Evolutionary conservation across 1,139 yeast species (phyloP).

Genomic region (Kodamaea alishanica): DNA sequence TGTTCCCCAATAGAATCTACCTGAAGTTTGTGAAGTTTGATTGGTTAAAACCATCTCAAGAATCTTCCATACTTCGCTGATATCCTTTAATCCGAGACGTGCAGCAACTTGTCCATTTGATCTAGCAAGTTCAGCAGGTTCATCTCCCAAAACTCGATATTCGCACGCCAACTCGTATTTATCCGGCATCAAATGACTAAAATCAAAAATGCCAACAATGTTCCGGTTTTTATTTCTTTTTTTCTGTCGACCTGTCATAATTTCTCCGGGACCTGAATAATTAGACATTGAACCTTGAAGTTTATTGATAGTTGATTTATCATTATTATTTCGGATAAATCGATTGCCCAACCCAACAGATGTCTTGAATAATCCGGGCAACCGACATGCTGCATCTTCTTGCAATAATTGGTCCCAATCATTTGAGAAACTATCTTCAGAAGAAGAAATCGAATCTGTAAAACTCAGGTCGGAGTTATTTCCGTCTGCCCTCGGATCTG

Average conservation of each 20-base stretch:
- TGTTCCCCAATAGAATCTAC: conserved; percentile 65
- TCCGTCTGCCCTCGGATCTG: conserved; percentile 8
- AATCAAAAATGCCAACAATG: conserved; percentile 61
- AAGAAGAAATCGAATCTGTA: conserved; percentile 21
- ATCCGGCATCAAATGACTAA: conserved; percentile 69
- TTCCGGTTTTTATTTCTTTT: conserved; percentile 37
- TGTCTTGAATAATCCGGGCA: conserved; percentile 44
- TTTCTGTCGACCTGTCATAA: conserved; percentile 10
- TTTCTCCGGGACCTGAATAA: conserved; percentile 17
- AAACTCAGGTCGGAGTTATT: conserved; percentile 7
- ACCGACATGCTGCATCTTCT: conserved; percentile 42
- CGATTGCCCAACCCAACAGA: conserved; percentile 40
- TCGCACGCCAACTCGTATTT: conserved; percentile 73
- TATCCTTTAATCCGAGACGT: conserved; percentile 55
- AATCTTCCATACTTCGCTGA: conserved; percentile 79
- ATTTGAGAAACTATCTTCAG: conserved; percentile 48
- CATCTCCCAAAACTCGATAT: conserved; percentile 65
- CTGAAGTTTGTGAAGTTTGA: conserved; percentile 12
- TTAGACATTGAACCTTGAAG: conserved; percentile 25
- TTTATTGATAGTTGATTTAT: conserved; percentile 21
- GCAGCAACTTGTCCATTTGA: conserved; percentile 74
- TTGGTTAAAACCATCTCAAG: conserved; percentile 44
- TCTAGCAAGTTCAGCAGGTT: conserved; percentile 61
- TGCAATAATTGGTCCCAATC: conserved; percentile 51
- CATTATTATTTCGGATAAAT: conserved; percentile 19